Evolutionary conservation across 371 early-diverging fungal genomes (phyloP).

Genomic region (Syncephalis plumigaleata): DNA sequence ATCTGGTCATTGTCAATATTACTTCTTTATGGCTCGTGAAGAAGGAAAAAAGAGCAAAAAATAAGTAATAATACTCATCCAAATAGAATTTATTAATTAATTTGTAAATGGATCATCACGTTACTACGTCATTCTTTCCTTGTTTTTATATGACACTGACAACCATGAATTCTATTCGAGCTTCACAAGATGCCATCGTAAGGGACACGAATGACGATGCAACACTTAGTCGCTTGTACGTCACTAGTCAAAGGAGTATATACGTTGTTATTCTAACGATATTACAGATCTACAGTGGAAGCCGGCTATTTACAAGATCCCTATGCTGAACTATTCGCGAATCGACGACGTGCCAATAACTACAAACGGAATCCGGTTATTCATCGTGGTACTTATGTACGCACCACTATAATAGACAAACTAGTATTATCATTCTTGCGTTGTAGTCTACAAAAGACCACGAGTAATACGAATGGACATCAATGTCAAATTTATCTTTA

Average conservation of each 20-base stretch:
- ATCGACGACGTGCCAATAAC: conserved; percentile 9
- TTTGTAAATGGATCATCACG: no score
- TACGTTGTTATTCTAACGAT: not conserved
- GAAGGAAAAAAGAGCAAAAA: no score
- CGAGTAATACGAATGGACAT: not conserved
- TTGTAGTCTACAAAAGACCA: conserved; percentile 5
- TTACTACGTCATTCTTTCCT: no score
- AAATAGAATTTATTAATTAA: no score
- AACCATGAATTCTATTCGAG: not conserved
- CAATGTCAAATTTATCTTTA: conserved; percentile 56
- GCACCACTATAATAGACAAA: conserved; percentile 42
- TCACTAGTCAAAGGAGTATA: not conserved
- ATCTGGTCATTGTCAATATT: no score
- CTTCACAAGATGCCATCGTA: conserved; percentile 35
- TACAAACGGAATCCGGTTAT: not conserved
- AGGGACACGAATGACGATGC: conserved; percentile 80
- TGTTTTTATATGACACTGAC: not conserved
- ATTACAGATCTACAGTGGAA: conserved; percentile 57
- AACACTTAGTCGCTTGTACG: conserved; percentile 54
- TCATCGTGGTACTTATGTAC: conserved; percentile 14
- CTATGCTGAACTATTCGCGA: conserved; percentile 57
- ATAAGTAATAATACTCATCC: no score
- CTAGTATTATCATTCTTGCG: conserved; percentile 41
- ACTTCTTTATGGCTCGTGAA: no score
- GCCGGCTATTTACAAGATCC: conserved; percentile 69